Evolutionary conservation across 176 grass and related monocot genomes (phyloP).

Genomic region (Hordeum vulgare): MorexV3_pseudomolecules_assembly NC_058520.1:497497634-497498133

Average conservation of each 20-base stretch:
- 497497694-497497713: not conserved
- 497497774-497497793: not conserved
- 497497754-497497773: not conserved
- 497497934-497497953: constrained; percentile 11
- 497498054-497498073: not conserved
- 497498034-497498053: not conserved
- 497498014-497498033: not conserved
- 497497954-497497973: constrained; percentile 10
- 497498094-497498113: not conserved
- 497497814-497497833: not conserved
- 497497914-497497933: constrained; percentile 18
- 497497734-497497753: not conserved
- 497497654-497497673: constrained; percentile 25
- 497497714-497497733: not conserved
- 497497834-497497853: not conserved
- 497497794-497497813: constrained; percentile 28
- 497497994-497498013: not conserved
- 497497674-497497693: not conserved
- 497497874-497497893: not conserved
- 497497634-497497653: constrained; percentile 59
- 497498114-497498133: not conserved
- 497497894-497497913: not conserved
- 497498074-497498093: not conserved
- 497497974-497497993: not conserved
- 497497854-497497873: constrained; percentile 3